A percentile compares a stretch with the other conserved stretches of the same genome.
phyloP scores from a whole-genome alignment of 2,329 filamentous ascomycete genomes.

The Botrytis paeoniae region DNA sequence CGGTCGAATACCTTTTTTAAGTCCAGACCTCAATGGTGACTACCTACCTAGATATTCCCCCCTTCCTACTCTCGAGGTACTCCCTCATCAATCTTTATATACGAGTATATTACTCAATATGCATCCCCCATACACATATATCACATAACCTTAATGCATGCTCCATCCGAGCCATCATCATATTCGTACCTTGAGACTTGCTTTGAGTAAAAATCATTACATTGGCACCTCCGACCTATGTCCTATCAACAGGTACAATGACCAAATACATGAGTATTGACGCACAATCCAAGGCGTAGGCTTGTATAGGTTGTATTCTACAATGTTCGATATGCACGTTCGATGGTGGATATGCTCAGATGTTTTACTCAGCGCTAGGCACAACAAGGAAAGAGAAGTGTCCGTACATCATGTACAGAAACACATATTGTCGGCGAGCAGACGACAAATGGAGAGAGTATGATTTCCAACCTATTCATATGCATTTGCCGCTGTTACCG shows the following conservation, averaged over 20 bases:
- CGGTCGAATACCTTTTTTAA: background rate
- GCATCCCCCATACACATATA: background rate
- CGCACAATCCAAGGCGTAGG: background rate
- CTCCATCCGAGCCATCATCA: background rate
- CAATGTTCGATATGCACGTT: background rate
- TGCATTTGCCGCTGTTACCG: background rate
- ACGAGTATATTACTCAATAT: background rate
- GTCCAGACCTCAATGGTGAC: background rate
- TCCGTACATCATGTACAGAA: background rate
- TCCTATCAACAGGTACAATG: background rate
- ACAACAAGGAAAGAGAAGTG: slow-evolving; percentile 2
- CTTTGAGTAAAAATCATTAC: background rate
- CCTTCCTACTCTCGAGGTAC: background rate
- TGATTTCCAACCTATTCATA: background rate
- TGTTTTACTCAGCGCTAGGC: background rate
- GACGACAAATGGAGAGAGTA: background rate
- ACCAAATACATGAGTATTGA: background rate
- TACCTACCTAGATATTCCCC: background rate
- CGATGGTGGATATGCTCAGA: background rate
- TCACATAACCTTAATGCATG: background rate
- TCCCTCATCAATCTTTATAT: background rate
- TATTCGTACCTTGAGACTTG: background rate
- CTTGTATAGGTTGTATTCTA: background rate
- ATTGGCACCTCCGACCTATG: background rate
- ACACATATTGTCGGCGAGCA: background rate